Percentiles rank a stretch among this genome's conserved stretches.
These are phyloP conservation scores for Diplocarpon mali DNA, from an alignment of 2,329 filamentous ascomycete genomes.

Conservation along the genomic window DNA sequence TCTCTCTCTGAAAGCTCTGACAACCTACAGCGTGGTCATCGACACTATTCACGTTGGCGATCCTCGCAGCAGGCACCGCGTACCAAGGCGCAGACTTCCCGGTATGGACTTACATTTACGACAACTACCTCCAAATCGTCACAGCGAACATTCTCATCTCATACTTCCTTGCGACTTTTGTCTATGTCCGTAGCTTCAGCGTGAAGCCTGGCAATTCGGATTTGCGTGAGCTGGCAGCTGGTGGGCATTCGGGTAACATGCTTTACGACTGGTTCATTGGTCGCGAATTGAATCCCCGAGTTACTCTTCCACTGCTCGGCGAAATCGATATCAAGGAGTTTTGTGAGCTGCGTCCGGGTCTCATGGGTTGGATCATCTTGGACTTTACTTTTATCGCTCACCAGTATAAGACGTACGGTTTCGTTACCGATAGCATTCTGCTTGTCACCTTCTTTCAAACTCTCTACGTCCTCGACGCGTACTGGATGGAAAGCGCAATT, in stretches of 20 bases:
- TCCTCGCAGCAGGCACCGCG: slow-evolving; percentile 62
- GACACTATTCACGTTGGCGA: slow-evolving; percentile 60
- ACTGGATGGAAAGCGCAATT: slow-evolving; percentile 80
- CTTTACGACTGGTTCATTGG: slow-evolving; percentile 97
- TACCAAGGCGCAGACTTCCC: slow-evolving; percentile 70
- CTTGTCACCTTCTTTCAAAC: slow-evolving; percentile 68
- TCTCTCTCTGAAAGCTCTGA: slow-evolving; percentile 8
- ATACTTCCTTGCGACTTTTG: slow-evolving; percentile 60
- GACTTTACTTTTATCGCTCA: slow-evolving; percentile 77
- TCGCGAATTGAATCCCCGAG: slow-evolving; percentile 83
- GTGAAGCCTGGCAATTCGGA: slow-evolving; percentile 66
- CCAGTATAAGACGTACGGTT: slow-evolving; percentile 78
- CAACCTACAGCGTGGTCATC: slow-evolving; percentile 54
- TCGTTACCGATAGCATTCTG: slow-evolving; percentile 74
- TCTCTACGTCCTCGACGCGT: slow-evolving; percentile 73
- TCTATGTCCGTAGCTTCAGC: slow-evolving; percentile 73
- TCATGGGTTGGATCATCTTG: slow-evolving; percentile 80
- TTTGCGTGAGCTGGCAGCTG: slow-evolving; percentile 67
- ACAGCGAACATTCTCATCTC: slow-evolving; percentile 74
- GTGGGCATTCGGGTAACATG: slow-evolving; percentile 72
- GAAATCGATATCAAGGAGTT: slow-evolving; percentile 85
- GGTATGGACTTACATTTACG: slow-evolving; percentile 86
- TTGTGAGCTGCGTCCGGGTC: slow-evolving; percentile 81
- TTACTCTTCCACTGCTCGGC: slow-evolving; percentile 67
- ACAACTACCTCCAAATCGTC: slow-evolving; percentile 80